Evolutionary conservation across 1,139 yeast species (phyloP), one percentile per base, ranked within the genome.

Genomic region (Zygosaccharomyces sapae): DNA sequence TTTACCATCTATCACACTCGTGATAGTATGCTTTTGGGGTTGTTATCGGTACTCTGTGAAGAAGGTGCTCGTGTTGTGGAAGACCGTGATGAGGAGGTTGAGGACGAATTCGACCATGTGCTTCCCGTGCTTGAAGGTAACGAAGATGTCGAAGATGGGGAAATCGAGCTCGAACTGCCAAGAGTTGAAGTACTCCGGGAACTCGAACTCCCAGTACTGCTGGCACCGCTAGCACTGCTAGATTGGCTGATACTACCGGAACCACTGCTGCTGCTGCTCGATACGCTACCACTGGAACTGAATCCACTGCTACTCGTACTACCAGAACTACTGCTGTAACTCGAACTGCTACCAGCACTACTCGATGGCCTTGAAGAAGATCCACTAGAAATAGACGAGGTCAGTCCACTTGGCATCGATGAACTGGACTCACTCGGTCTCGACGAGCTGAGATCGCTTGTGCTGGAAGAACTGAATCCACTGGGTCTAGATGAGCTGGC

Each of bases 51-150:
- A n/a, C n/a, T n/a, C n/a, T n/a, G n/a, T n/a, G n/a, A n/a, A n/a
- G n/a, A n/a, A 55, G 5, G 62, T 71, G 2, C 74, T 69, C 2
- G 71, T 68, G 10, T 62, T 61, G 46, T 40, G 5, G 43, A 33
- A 8, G 46, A 25, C 8, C 41, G 29, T 13, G 47, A 41, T 13
- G 50, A 43, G 3, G 48, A 41, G 22, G 51, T 35, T 1, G 48
- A 40, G 16, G 41, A 30, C 16, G 54, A 45, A n/a, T 54, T 33
- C 1, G 56, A 33, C 12, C 49, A 40, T 13, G 53, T 41, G 29
- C 44, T 35, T 31, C 45, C 42, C 13, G 48, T 19, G 33, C 46
- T 39, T 43, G 49, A 38, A 25, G 53, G 41, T 40, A 49, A 38
- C 35, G 49, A 12, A 36, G 46, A 46, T 6, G 48, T 20, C 13